Conservation (phyloP, 257 asterid species). For the Przewalskia tangutica region DNA sequence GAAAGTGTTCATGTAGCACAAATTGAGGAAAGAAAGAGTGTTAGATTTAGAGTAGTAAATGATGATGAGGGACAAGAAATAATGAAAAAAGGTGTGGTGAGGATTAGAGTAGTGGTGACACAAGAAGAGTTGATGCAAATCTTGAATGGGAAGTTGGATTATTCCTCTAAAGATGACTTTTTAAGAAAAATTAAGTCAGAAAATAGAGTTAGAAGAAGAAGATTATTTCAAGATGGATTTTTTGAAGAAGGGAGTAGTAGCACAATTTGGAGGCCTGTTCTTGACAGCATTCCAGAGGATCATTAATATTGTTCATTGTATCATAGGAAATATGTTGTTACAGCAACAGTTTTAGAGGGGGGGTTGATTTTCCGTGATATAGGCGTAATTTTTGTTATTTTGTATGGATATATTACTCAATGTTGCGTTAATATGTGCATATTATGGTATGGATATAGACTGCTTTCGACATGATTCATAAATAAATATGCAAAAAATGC, state of each 20-base stretch:
- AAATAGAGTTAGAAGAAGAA: background rate
- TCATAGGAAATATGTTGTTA: too few species aligned
- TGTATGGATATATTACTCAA: too few species aligned
- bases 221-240: background rate
- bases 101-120: conserved; percentile 21
- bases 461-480: background rate
- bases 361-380: too few species aligned
- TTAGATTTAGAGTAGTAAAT: background rate
- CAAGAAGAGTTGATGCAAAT: conserved; percentile 16
- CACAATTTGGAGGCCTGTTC: conserved; percentile 16
- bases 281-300: conserved; percentile 20
- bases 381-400: too few species aligned
- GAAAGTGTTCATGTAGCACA: background rate
- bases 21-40: background rate
- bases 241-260: background rate
- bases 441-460: too few species aligned
- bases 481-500: background rate
- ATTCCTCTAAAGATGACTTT: conserved; percentile 7
- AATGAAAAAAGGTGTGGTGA: conserved; percentile 12
- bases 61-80: background rate
- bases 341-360: background rate
- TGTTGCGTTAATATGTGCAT: background rate
- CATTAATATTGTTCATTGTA: too few species aligned
- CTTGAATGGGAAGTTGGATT: conserved; percentile 7
- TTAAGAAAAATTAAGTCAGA: conserved; percentile 3